Base-by-base conservation (phyloP, 257 asterid species). In the Solanum phureja region DNA sequence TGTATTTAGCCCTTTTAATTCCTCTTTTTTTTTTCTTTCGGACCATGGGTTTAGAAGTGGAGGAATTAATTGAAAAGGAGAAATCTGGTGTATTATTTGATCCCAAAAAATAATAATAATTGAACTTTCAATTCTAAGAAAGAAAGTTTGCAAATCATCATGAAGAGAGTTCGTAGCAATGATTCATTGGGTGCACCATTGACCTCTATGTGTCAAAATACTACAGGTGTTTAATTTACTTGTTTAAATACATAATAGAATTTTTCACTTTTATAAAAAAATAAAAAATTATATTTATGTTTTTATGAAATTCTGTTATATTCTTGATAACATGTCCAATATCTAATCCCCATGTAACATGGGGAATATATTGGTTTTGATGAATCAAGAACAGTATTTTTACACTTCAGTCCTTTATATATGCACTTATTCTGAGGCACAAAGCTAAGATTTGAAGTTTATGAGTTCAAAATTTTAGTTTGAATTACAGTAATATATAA, bases 191-290 rank as follows among this genome's bases (percentile, higher is more conserved):
- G 96, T 89, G 96, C 92, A 90, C 89, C 86, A 16, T 9, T 95
- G 89, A 95, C 94, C 91, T 87, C 98, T 89, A 93, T 94, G 87
- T 96, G 98, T 93, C 99, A 98, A 86, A 91, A 92, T 88, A 87
- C 98, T 83, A 88, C 98, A 96, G 99, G 99, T 95, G 90, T 91
- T 89, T 83, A 31, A 33, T 16, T n/a, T 84, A 87, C 38, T 49
- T 81, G 3, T 10, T 46, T 44, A 14, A 79, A 44, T 71, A 31
- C 18, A 10, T 34, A 21, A 21, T 66, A 56, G 52, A 69, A 87
- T 52, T 52, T 89, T 58, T 72, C 77, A n/a, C 83, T 62, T 62
- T 23, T 21, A 9, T 0, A 0, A 8, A 23, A 8, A 60, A 60
- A 1, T 1, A 10, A 60, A 23, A 2, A 29, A 29, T 29, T 68